Evolutionary conservation across 2,329 filamentous ascomycete genomes (phyloP), one percentile per base, ranked within the genome.

Genomic region (Fusarium goolgardi): DNA sequence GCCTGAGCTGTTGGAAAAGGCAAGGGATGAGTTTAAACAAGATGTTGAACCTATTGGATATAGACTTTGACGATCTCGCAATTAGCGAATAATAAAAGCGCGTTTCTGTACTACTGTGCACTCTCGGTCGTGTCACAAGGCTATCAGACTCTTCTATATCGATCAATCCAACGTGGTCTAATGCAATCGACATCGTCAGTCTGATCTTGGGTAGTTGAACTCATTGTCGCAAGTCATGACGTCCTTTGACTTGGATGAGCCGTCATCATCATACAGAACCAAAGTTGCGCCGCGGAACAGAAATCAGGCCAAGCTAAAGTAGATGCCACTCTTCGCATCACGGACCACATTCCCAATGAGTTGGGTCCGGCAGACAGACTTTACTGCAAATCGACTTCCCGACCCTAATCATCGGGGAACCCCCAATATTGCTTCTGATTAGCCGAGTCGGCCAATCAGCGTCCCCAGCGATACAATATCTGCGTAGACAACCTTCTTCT

Each of bases 391-490:
- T 20, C n/a, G 18, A 20, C 11, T 46, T 34, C 18, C 41, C 41
- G 20, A 15, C 34, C 18, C 27, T 32, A 27, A 21, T 37, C 15
- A 15, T 40, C 20, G 35, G 45, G 20, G 44, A 37, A 50, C 41
- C 11, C n/a, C 7, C 6, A 4, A 7, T 21, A 12, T 29, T 20
- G 13, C 20, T 9, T 40, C 18, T 37, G n/a, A 6, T 20, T 71
- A 57, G 59, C 69, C 69, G 69, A 57, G 11, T 10, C 2, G 15
- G 1, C 69, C 63, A 71, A 71, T 70, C 59, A 59, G 66, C 46
- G 4, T 50, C 13, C 23, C 46, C 46, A 50, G 18, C 8, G 13
- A 53, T 20, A 46, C 25, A 9, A 11, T 39, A 12, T 16, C 25
- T 16, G 12, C 8, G 5, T 25, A 37, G 6, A 18, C 4, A 49